phyloP scores from a whole-genome alignment of 768 basidiomycete genomes.

The Tricholoma bakamatsutake region DNA sequence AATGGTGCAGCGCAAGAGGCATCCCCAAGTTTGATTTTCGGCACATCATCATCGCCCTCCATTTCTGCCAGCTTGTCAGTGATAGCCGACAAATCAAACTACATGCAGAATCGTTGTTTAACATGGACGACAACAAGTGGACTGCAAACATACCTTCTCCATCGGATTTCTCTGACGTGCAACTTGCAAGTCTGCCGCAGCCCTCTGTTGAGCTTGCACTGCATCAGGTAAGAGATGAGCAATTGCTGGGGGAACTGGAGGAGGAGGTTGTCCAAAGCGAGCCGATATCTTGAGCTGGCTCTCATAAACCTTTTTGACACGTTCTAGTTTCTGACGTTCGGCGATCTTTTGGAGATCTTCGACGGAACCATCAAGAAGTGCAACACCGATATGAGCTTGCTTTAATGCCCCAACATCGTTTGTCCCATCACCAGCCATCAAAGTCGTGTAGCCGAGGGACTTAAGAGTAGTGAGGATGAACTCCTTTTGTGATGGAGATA shows the following conservation, averaged over 20 bases:
- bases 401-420: constrained; percentile 99
- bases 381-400: constrained; percentile 96
- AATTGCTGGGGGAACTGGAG: constrained; percentile 85
- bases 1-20: constrained; percentile 98
- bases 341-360: constrained; percentile 94
- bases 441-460: constrained; percentile 81
- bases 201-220: constrained; percentile 83
- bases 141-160: constrained; percentile 62
- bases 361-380: constrained; percentile 75
- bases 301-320: constrained; percentile 96
- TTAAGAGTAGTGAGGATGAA: constrained; percentile 89
- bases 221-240: constrained; percentile 86
- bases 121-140: constrained; percentile 14
- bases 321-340: constrained; percentile 82
- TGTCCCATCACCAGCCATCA: constrained; percentile 99
- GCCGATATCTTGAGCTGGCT: constrained; percentile 88
- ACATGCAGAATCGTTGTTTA: neutral
- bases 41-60: constrained; percentile 92
- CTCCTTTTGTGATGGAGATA: constrained; percentile 95
- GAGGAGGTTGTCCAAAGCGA: constrained; percentile 89
- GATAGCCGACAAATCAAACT: constrained; percentile 44
- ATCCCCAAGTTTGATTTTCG: constrained; percentile 99
- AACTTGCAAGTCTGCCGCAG: constrained; percentile 50
- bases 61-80: constrained; percentile 86
- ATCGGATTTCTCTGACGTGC: constrained; percentile 82